phyloP scores from a whole-genome alignment of 176 grass and related monocot species.

The Zoysia pacifica region DNA sequence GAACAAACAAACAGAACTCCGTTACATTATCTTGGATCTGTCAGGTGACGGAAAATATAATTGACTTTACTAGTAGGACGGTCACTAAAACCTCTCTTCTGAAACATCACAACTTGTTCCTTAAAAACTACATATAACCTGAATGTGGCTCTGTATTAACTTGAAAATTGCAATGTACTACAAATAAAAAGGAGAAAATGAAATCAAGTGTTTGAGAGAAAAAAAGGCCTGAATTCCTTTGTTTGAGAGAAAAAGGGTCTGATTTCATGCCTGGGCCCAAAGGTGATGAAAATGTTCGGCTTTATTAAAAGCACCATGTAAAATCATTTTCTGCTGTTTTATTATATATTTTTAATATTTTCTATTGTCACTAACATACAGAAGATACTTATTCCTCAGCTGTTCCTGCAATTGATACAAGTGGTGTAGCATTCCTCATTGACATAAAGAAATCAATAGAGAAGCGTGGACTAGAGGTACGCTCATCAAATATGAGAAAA shows the following conservation, averaged over 20 bases:
- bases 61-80: background rate
- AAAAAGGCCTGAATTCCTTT: no score
- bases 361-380: conserved; percentile 2
- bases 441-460: conserved; percentile 78
- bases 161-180: background rate
- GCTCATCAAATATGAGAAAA: background rate
- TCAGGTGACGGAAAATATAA: conserved; percentile 44
- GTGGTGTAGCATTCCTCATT: conserved; percentile 74
- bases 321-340: background rate
- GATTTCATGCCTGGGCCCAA: background rate
- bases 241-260: background rate
- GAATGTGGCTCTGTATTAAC: background rate
- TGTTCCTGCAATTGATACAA: conserved; percentile 78
- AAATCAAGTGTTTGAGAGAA: no score
- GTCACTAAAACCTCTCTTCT: background rate
- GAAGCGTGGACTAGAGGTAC: conserved; percentile 72
- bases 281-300: background rate
- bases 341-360: background rate
- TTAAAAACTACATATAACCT: background rate
- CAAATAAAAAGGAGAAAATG: no score
- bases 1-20: conserved; percentile 52
- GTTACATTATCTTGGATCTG: conserved; percentile 72
- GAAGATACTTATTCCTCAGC: conserved; percentile 35
- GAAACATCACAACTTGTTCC: background rate
- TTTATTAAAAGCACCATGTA: background rate